These are phyloP conservation scores for Lagenidium sp. DNA, from an alignment of 352 stramenopile species.

Conservation along the genomic window DNA sequence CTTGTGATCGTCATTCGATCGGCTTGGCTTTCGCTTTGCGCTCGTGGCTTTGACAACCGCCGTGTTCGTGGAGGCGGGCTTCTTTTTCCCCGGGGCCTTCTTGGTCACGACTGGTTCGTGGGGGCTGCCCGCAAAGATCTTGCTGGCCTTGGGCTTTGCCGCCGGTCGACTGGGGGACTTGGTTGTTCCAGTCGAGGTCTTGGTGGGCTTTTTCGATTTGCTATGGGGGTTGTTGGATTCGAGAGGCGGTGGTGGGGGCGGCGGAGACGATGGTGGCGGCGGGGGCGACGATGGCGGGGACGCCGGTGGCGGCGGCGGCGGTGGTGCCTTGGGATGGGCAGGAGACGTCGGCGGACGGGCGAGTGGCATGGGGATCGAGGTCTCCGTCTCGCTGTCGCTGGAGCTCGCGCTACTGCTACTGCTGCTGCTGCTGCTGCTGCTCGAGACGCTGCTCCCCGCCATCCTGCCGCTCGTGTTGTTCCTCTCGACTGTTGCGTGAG, in stretches of 20 bases:
- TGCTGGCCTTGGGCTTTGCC: constrained; percentile 5
- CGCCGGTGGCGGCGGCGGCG: constrained; percentile 12
- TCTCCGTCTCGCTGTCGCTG: constrained; percentile 30
- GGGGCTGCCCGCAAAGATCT: constrained; percentile 12
- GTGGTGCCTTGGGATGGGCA: constrained; percentile 2
- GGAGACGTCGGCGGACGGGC: constrained; percentile 13
- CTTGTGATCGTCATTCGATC: constrained; percentile 8
- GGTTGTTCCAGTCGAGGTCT: too few species aligned
- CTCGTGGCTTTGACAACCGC: neutral
- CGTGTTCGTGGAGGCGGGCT: constrained; percentile 1
- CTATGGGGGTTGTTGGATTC: too few species aligned
- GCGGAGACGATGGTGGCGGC: constrained; percentile 11
- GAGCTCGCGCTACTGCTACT: constrained; percentile 31
- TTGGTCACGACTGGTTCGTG: constrained; percentile 9
- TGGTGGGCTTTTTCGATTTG: too few species aligned
- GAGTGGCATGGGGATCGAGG: too few species aligned
- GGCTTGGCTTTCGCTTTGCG: constrained; percentile 1
- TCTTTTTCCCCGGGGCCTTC: neutral
- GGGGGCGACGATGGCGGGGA: constrained; percentile 22
- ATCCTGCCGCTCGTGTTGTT: neutral
- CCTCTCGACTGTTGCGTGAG: too few species aligned
- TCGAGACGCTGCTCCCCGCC: constrained; percentile 1
- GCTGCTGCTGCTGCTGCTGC: constrained; percentile 19
- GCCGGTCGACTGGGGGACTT: too few species aligned
- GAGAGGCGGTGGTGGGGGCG: neutral